Base-by-base conservation (phyloP, 148 eudicot species). In the Silene conica region DNA sequence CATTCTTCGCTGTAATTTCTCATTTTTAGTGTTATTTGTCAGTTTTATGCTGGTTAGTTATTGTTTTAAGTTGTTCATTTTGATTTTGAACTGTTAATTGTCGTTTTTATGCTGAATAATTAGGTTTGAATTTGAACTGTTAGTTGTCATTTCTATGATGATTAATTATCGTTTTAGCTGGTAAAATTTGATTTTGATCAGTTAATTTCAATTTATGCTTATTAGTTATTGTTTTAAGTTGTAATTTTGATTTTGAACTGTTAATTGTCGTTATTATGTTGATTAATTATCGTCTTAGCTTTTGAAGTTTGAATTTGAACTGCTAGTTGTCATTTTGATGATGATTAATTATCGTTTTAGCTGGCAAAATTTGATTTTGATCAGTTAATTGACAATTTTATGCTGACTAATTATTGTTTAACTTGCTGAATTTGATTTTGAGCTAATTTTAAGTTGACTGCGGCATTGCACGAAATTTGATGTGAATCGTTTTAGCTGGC, bases 1-100 rank as follows among this genome's bases (percentile, higher is more conserved):
- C 87, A 87, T 3, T 80, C 88, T 73, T 79, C 85, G 15, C 76
- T 76, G 97, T 92, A 88, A 50, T 74, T 14, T 58, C 76, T 50
- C 70, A 26, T 16, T 28, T 45, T 8, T 61, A 45, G 38, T 5
- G 6, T 26, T 21, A 5, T 50, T 12, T 34, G 8, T 57, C 22
- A 9, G 1, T 22, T 67, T 23, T 28, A 15, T 12, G 55, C 55
- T 50, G 55, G 14, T 50, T 50, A 15, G 1, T 50, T 15, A 11
- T 50, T 12, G 55, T 50, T 48, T 50, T 50, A 15, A 15, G 55
- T 12, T 50, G 18, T 9, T 9, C 4, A 14, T 50, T 11, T 50
- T 11, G 34, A 14, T 50, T 50, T 50, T 50, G 55, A 12, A 50
- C 14, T 12, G 55, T 14, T 11, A 15, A 50, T 50, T 50, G 34